A percentile compares a stretch with the other conserved stretches of the same genome.
These are phyloP conservation scores for Bacterosira constricta DNA, from an alignment of 108 stramenopile genomes.

Conservation along the genomic window DNA sequence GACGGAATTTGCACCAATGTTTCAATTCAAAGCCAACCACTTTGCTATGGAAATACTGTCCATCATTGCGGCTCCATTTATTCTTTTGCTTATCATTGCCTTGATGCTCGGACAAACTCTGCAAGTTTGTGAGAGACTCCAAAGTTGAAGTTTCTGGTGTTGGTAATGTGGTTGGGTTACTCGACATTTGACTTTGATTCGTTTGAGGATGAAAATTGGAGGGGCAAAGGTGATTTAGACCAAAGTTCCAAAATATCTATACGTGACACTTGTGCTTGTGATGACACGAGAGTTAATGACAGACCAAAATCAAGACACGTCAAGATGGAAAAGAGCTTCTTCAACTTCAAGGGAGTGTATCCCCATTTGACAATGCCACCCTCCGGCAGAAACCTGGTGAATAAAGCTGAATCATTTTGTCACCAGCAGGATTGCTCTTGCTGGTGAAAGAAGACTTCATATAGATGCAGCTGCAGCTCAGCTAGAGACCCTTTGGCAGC, in stretches of 20 bases:
- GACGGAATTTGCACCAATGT: slow-evolving; percentile 76
- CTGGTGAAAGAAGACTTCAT: slow-evolving; percentile 71
- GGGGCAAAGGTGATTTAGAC: slow-evolving; percentile 39
- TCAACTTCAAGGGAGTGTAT: slow-evolving; percentile 71
- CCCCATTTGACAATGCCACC: slow-evolving; percentile 68
- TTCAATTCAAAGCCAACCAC: slow-evolving; percentile 87
- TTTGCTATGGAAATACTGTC: slow-evolving; percentile 78
- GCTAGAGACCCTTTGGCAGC: slow-evolving; percentile 62
- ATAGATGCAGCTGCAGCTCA: slow-evolving; percentile 81
- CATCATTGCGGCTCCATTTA: slow-evolving; percentile 88
- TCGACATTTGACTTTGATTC: slow-evolving; percentile 92
- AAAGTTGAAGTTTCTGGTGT: slow-evolving; percentile 82
- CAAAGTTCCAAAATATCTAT: neutral
- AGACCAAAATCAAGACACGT: slow-evolving; percentile 69
- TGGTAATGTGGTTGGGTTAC: slow-evolving; percentile 92
- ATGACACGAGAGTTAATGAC: neutral
- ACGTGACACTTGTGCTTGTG: neutral
- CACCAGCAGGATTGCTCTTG: slow-evolving; percentile 55
- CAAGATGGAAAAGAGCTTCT: slow-evolving; percentile 87
- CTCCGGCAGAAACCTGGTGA: slow-evolving; percentile 64
- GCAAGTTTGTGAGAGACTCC: slow-evolving; percentile 79
- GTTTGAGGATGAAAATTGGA: slow-evolving; percentile 81
- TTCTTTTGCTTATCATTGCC: slow-evolving; percentile 88
- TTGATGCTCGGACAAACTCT: slow-evolving; percentile 78
- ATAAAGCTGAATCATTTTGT: slow-evolving; percentile 61